Conservation (phyloP, 106 monocot genomes). For the Allium cepa region DNA sequence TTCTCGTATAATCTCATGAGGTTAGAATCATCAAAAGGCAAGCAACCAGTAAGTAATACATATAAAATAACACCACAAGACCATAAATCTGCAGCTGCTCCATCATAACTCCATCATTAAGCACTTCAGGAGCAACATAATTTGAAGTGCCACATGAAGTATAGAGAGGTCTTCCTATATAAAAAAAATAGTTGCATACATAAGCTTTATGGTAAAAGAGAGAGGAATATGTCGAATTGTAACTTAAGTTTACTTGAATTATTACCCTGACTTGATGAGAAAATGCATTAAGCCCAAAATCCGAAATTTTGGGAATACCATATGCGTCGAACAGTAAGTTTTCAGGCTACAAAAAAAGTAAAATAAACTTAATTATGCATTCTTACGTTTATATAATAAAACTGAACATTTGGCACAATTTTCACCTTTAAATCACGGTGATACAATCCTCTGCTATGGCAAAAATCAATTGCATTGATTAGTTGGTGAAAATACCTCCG, state of each 20-base stretch:
- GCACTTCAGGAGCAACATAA: conserved; percentile 94
- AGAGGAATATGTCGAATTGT: neutral
- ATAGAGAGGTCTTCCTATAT: conserved; percentile 75
- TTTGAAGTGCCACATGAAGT: conserved; percentile 96
- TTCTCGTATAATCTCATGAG: conserved; percentile 61
- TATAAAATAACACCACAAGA: conserved; percentile 90
- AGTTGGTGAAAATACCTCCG: conserved; percentile 87
- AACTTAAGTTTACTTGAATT: too few relatives aligned
- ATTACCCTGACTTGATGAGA: conserved; percentile 62
- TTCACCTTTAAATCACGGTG: conserved; percentile 92
- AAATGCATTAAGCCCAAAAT: conserved; percentile 94
- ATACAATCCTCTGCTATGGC: conserved; percentile 82
- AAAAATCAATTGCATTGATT: conserved; percentile 86
- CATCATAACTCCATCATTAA: conserved; percentile 63
- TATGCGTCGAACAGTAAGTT: conserved; percentile 83
- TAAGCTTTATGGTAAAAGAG: too few relatives aligned
- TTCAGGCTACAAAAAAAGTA: conserved; percentile 55
- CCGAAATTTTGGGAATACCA: conserved; percentile 85
- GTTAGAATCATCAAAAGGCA: conserved; percentile 78
- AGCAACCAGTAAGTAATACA: conserved; percentile 95
- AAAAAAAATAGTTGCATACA: neutral
- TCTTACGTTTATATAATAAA: neutral
- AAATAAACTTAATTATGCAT: neutral
- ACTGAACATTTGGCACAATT: neutral
- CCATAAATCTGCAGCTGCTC: conserved; percentile 87